These are phyloP conservation scores for Corrigiola litoralis DNA, from an alignment of 179 eudicot species.

Conservation along the genomic window DNA sequence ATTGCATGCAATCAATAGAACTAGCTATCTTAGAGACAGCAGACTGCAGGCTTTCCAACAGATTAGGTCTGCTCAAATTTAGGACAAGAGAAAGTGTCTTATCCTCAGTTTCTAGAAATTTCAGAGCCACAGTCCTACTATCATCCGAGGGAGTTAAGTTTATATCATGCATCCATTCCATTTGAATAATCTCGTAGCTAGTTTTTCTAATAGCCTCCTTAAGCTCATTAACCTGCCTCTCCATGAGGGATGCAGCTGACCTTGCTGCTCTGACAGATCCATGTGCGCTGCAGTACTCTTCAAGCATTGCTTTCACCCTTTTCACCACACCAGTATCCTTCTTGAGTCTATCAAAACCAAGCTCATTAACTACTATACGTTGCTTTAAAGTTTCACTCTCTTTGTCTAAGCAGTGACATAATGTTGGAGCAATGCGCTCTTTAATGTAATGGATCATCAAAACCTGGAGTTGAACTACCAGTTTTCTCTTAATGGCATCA, in stretches of 20 bases:
- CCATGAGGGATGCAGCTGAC: constrained; percentile 72
- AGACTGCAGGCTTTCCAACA: constrained; percentile 72
- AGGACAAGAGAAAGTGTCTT: constrained; percentile 48
- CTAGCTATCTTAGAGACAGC: constrained; percentile 63
- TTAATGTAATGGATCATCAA: constrained; percentile 57
- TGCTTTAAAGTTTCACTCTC: constrained; percentile 59
- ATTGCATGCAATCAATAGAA: constrained; percentile 69
- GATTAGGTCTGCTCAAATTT: constrained; percentile 65
- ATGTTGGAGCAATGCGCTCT: constrained; percentile 67
- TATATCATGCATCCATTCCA: constrained; percentile 90
- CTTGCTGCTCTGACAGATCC: constrained; percentile 91
- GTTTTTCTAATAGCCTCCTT: constrained; percentile 69
- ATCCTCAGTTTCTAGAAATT: constrained; percentile 60
- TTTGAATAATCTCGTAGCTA: constrained; percentile 71
- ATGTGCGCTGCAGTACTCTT: constrained; percentile 85
- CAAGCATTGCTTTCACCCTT: constrained; percentile 72
- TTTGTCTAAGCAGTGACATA: constrained; percentile 52
- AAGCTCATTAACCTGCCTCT: constrained; percentile 69
- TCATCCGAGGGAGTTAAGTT: constrained; percentile 49
- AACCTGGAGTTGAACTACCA: constrained; percentile 63
- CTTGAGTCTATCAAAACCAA: constrained; percentile 36
- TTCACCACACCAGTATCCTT: constrained; percentile 48
- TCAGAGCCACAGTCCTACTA: constrained; percentile 57
- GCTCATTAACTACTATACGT: constrained; percentile 31
- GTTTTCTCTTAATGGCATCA: constrained; percentile 65